Percentiles rank a stretch among this genome's conserved stretches.
phyloP scores from a whole-genome alignment of 192 early-diverging fungal genomes.

The Rhizophagus clarus region DNA sequence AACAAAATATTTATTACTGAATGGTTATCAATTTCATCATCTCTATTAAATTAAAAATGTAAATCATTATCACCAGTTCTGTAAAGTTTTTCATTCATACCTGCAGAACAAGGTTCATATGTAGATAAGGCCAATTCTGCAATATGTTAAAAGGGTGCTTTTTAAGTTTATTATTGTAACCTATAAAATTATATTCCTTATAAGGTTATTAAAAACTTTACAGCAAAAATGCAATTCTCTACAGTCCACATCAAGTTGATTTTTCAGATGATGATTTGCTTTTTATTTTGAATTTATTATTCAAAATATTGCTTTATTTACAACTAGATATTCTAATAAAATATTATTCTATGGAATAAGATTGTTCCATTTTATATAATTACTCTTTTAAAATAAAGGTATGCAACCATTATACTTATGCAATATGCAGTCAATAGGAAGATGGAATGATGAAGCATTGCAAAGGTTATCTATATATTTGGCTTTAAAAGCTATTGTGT shows the following conservation, averaged over 20 bases:
- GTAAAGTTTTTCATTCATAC: slow-evolving; percentile 18
- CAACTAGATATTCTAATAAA: slow-evolving; percentile 12
- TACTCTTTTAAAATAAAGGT: not conserved
- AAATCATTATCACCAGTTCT: slow-evolving; percentile 14
- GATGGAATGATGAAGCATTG: slow-evolving; percentile 1
- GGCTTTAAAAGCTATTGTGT: not conserved
- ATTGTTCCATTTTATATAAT: not conserved
- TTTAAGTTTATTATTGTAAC: slow-evolving; percentile 20
- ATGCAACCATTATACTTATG: not conserved
- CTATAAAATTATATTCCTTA: slow-evolving; percentile 18
- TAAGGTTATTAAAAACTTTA: slow-evolving; percentile 6
- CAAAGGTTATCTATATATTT: slow-evolving; percentile 9
- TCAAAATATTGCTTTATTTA: slow-evolving; percentile 20
- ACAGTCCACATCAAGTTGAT: slow-evolving; percentile 15
- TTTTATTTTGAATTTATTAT: slow-evolving; percentile 18
- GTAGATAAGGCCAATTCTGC: slow-evolving; percentile 23
- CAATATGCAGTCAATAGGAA: slow-evolving; percentile 7
- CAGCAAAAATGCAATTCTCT: slow-evolving; percentile 11
- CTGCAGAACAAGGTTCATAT: slow-evolving; percentile 23
- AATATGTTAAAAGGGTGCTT: slow-evolving; percentile 15
- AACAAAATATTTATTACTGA: too few species aligned
- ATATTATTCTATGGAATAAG: slow-evolving; percentile 19
- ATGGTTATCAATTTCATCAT: too few species aligned
- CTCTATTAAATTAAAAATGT: too few species aligned
- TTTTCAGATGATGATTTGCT: slow-evolving; percentile 16